Percentiles rank a stretch among this genome's conserved stretches.
Conservation (phyloP, 139 green algal genomes). For the Haematococcus sp. region DNA sequence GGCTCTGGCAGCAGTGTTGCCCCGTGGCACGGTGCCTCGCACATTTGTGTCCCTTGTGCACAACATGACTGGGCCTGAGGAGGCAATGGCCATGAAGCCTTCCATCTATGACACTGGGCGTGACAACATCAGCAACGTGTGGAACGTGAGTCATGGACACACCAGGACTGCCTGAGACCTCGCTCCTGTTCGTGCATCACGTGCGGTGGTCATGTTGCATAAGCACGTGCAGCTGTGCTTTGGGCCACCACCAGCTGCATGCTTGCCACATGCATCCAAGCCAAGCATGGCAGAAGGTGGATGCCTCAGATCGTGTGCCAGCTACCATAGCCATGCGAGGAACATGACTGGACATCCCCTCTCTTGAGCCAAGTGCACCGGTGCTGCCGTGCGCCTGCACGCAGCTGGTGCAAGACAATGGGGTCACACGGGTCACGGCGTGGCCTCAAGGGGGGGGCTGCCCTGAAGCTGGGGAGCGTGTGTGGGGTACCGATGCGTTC, state of each 20-base stretch:
- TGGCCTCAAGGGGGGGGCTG: constrained; percentile 23
- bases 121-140: not conserved
- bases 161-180: not conserved
- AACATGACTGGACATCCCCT: not conserved
- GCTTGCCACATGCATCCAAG: too few relatives aligned
- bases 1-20: constrained; percentile 19
- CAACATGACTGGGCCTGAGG: constrained; percentile 24
- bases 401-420: constrained; percentile 2
- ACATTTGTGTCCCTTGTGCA: constrained; percentile 12
- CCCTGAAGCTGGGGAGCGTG: not conserved
- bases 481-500: constrained; percentile 31
- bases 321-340: not conserved
- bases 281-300: too few relatives aligned
- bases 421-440: not conserved
- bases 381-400: not conserved
- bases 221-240: not conserved
- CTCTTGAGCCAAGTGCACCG: not conserved
- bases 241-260: too few relatives aligned
- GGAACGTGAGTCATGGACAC: constrained; percentile 18
- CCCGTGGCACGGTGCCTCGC: constrained; percentile 1
- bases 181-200: not conserved
- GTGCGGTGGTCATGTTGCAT: not conserved
- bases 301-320: too few relatives aligned
- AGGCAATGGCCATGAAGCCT: not conserved
- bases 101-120: constrained; percentile 7